Conservation (phyloP, 2,329 filamentous ascomycete genomes). For the Trichoderma sp. region DNA sequence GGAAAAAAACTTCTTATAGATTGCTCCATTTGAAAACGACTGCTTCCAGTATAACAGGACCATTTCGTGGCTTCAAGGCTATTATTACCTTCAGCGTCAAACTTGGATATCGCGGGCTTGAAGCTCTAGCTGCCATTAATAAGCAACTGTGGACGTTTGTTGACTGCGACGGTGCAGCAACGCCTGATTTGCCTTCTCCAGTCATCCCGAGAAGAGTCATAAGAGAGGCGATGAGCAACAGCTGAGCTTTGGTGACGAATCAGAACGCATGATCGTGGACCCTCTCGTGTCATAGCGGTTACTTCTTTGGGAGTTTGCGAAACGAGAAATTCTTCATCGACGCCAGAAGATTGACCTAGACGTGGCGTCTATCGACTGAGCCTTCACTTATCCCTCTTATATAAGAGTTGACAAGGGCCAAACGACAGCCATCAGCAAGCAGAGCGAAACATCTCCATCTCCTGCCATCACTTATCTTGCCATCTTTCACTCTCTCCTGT, state of each 20-base stretch:
- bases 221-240: slow-evolving; percentile 11
- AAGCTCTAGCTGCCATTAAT: slow-evolving; percentile 13
- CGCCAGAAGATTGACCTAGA: too few relatives aligned
- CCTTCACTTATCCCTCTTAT: background rate
- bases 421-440: background rate
- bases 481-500: background rate
- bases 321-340: background rate
- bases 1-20: too few relatives aligned
- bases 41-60: too few relatives aligned
- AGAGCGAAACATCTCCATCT: background rate
- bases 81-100: background rate
- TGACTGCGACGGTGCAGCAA: background rate
- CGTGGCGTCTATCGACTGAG: too few relatives aligned
- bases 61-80: too few relatives aligned
- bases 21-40: too few relatives aligned
- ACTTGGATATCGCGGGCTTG: background rate
- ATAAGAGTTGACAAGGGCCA: background rate
- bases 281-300: background rate
- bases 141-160: slow-evolving; percentile 4
- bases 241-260: background rate
- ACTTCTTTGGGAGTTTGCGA: too few relatives aligned
- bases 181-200: background rate
- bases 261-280: background rate
- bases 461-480: background rate
- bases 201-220: slow-evolving; percentile 22